phyloP scores from a whole-genome alignment of 73 alveolate species.

The Durusdinium trenchii region DNA sequence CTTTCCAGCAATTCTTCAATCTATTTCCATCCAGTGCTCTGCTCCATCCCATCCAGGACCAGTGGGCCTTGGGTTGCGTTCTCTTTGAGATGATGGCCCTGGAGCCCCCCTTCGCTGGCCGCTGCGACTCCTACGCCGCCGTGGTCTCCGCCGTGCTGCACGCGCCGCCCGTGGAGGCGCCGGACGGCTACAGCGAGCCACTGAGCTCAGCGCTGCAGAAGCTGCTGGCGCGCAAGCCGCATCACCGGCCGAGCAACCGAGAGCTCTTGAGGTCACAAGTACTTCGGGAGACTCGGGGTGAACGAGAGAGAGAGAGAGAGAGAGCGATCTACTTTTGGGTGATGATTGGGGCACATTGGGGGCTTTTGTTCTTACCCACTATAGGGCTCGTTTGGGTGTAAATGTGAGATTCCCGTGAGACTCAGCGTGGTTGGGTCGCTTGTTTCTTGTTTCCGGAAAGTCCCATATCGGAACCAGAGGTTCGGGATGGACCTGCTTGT shows the following conservation, averaged over 20 bases:
- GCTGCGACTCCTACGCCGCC: slow-evolving; percentile 90
- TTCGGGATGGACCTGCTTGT: no score
- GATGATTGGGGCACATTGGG: no score
- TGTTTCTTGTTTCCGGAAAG: no score
- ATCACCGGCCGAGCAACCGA: slow-evolving; percentile 59
- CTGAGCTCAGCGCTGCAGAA: slow-evolving; percentile 7
- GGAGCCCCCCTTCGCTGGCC: slow-evolving; percentile 85
- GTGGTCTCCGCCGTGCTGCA: slow-evolving; percentile 87
- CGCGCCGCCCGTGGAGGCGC: slow-evolving; percentile 74
- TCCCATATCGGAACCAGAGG: no score
- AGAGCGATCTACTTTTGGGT: no score
- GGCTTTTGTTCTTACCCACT: no score
- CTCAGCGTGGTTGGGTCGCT: no score
- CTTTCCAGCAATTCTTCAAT: no score
- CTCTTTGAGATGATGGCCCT: slow-evolving; percentile 82
- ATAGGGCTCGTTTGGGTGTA: no score
- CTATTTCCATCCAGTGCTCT: no score
- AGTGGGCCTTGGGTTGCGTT: slow-evolving; percentile 45
- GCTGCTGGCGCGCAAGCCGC: slow-evolving; percentile 90
- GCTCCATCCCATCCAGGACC: no score
- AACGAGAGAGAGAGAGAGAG: background rate
- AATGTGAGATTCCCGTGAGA: no score
- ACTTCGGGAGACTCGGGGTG: slow-evolving; percentile 16
- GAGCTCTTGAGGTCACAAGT: slow-evolving; percentile 52
- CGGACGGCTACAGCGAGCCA: slow-evolving; percentile 58